Conservation (phyloP, 257 asterid species). For the Solanum chmielewskii region DNA sequence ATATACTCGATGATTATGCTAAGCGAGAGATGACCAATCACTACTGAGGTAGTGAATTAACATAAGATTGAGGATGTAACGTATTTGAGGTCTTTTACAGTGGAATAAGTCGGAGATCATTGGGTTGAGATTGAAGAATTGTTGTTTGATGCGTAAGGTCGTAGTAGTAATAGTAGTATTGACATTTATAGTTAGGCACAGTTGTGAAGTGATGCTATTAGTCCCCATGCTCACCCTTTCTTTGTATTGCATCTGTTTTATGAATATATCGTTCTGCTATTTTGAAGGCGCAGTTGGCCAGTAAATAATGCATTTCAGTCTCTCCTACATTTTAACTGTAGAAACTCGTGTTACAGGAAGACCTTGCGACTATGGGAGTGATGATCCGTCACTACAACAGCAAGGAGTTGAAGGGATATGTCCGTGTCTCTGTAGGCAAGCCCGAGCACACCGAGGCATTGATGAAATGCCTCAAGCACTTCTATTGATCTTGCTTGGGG, state of each 20-base stretch:
- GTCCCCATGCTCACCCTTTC: background rate
- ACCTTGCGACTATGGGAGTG: slow-evolving; percentile 72
- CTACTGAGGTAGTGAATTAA: background rate
- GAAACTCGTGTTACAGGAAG: slow-evolving; percentile 44
- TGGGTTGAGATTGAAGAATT: background rate
- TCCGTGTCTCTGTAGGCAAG: slow-evolving; percentile 90
- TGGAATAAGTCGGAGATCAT: background rate
- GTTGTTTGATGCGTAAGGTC: background rate
- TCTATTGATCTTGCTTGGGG: slow-evolving; percentile 11
- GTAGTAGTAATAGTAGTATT: background rate
- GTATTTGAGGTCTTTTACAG: background rate
- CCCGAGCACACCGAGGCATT: slow-evolving; percentile 85
- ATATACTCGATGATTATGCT: background rate
- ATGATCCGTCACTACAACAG: slow-evolving; percentile 95
- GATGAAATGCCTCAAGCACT: slow-evolving; percentile 46
- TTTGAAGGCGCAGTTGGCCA: background rate
- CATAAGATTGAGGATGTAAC: background rate
- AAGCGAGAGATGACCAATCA: background rate
- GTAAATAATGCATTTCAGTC: background rate
- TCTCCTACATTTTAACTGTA: background rate
- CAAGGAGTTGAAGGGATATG: slow-evolving; percentile 74
- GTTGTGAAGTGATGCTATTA: background rate
- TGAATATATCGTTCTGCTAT: background rate
- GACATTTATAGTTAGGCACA: background rate
- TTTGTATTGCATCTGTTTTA: background rate